Conservation (phyloP, 805 yeast species). For the Candida ipomoeae region DNA sequence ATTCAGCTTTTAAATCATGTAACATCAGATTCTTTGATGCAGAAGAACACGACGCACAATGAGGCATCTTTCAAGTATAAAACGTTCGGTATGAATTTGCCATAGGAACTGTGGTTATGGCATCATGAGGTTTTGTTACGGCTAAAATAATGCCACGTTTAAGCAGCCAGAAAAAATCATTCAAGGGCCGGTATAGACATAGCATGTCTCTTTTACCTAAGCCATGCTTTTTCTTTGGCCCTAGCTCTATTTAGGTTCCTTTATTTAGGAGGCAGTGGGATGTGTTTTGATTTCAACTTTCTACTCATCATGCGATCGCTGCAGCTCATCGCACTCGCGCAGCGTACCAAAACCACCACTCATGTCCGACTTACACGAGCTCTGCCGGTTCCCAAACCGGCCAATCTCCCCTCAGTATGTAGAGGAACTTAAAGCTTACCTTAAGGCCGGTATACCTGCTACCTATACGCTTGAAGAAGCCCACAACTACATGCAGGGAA, state of each 20-base stretch:
- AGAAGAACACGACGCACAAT: neutral
- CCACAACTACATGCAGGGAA: conserved; percentile 47
- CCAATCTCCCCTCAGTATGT: conserved; percentile 50
- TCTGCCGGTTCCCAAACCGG: conserved; percentile 45
- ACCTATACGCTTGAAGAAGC: conserved; percentile 81
- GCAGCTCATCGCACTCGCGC: conserved; percentile 3
- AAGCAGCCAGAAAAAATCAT: too few relatives aligned
- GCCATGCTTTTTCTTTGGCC: too few relatives aligned
- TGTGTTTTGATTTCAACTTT: neutral
- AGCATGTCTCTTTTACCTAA: too few relatives aligned
- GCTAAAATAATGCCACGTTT: too few relatives aligned
- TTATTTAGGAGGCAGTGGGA: too few relatives aligned
- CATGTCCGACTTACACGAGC: conserved; percentile 73
- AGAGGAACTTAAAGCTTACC: conserved; percentile 40
- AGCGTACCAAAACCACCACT: neutral
- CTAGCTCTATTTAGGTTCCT: too few relatives aligned
- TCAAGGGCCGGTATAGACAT: too few relatives aligned
- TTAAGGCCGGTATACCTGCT: conserved; percentile 70
- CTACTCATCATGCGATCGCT: neutral
- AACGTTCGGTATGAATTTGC: too few relatives aligned
- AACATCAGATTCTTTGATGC: neutral
- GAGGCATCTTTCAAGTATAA: too few relatives aligned
- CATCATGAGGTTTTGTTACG: too few relatives aligned
- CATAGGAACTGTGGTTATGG: too few relatives aligned
- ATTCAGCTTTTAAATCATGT: neutral